Evolutionary conservation across 2,329 filamentous ascomycete genomes (phyloP).

Genomic region (Ceratocystis lukuohia): DNA sequence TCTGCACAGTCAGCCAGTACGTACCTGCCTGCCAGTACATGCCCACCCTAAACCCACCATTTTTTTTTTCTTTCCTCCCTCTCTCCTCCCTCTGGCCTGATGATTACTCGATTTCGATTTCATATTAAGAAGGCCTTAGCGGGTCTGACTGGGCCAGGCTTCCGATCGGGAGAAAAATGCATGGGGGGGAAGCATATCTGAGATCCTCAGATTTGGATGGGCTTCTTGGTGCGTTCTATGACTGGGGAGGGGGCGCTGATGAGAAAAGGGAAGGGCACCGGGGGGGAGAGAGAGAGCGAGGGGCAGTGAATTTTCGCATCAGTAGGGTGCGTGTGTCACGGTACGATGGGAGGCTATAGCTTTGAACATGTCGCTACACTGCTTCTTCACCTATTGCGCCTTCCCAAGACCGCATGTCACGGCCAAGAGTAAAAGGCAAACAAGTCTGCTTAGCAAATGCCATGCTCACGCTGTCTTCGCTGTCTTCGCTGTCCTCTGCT

Average conservation of each 20-base stretch:
- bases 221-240: constrained; percentile 2
- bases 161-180: background rate
- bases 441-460: background rate
- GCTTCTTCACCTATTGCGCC: too few species aligned
- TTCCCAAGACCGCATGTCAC: too few species aligned
- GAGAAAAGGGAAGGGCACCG: background rate
- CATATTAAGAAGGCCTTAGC: background rate
- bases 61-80: background rate
- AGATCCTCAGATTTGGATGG: background rate
- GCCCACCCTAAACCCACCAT: background rate
- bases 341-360: background rate
- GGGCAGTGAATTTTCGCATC: background rate
- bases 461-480: background rate
- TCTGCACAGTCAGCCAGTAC: background rate
- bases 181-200: constrained; percentile 1
- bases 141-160: background rate
- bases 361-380: background rate
- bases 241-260: background rate
- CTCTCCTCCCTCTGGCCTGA: background rate
- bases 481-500: background rate
- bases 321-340: background rate
- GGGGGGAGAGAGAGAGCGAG: background rate
- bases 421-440: too few species aligned
- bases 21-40: background rate
- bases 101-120: background rate